Evolutionary conservation across 2,329 filamentous ascomycete genomes (phyloP).

Genomic region (Triangularia verruculosa): DNA sequence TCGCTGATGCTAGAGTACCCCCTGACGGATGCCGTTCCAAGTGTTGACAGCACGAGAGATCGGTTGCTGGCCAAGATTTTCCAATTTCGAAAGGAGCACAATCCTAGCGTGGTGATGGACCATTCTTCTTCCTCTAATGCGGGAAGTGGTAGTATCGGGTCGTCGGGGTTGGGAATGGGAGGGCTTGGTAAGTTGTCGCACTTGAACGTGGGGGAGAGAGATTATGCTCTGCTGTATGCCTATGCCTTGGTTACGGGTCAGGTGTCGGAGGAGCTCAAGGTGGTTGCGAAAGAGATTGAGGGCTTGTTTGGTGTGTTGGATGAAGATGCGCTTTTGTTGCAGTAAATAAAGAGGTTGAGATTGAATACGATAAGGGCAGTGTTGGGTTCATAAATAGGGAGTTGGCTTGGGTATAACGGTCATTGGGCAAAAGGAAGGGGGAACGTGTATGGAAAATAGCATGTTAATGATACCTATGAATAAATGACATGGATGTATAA

Average conservation of each 20-base stretch:
- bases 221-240: slow-evolving; percentile 90
- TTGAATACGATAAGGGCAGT: background rate
- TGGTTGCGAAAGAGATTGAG: slow-evolving; percentile 60
- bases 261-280: slow-evolving; percentile 61
- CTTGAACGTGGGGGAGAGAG: slow-evolving; percentile 62
- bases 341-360: slow-evolving; percentile 38
- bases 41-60: slow-evolving; percentile 76
- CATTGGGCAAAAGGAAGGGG: background rate
- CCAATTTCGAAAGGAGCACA: slow-evolving; percentile 72
- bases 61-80: slow-evolving; percentile 83
- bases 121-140: background rate
- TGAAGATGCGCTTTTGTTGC: slow-evolving; percentile 56
- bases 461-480: background rate
- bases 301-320: slow-evolving; percentile 61
- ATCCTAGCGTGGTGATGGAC: slow-evolving; percentile 17
- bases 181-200: slow-evolving; percentile 25
- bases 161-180: slow-evolving; percentile 5
- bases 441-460: slow-evolving; percentile 2
- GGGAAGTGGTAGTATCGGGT: slow-evolving; percentile 8
- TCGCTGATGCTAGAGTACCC: slow-evolving; percentile 95
- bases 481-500: background rate
- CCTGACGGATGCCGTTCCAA: slow-evolving; percentile 82
- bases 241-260: slow-evolving; percentile 72
- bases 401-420: background rate
- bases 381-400: background rate